A percentile compares a stretch with the other conserved stretches of the same genome.
These are phyloP conservation scores for Kodamaea anthophila DNA, from an alignment of 1,139 yeast genomes.

Conservation along the genomic window DNA sequence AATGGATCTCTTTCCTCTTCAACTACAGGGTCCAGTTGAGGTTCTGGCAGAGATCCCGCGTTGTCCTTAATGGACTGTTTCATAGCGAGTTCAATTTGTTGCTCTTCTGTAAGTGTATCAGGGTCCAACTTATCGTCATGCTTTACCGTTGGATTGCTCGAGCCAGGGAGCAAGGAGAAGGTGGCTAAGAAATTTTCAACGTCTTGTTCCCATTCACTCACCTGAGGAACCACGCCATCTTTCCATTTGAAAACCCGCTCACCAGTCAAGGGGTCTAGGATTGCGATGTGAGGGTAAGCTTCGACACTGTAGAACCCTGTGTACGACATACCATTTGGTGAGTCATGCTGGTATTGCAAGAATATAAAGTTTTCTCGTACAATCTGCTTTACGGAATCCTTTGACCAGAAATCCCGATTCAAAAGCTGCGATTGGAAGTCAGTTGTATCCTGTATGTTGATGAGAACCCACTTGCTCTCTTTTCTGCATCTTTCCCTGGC, in stretches of 20 bases:
- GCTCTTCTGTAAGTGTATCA: constrained; percentile 69
- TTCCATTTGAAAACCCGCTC: constrained; percentile 75
- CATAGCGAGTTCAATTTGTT: constrained; percentile 75
- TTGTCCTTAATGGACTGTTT: constrained; percentile 46
- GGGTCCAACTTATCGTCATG: constrained; percentile 53
- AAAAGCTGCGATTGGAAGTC: constrained; percentile 86
- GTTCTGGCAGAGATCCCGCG: neutral
- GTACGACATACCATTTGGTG: constrained; percentile 68
- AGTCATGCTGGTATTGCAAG: constrained; percentile 73
- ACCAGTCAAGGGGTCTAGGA: constrained; percentile 92
- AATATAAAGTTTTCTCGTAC: constrained; percentile 70
- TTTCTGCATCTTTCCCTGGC: constrained; percentile 66
- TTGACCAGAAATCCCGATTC: constrained; percentile 92
- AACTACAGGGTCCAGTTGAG: constrained; percentile 1
- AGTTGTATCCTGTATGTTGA: constrained; percentile 79
- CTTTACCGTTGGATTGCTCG: constrained; percentile 62
- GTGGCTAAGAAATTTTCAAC: constrained; percentile 53
- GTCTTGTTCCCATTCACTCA: constrained; percentile 54
- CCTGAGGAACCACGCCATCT: constrained; percentile 52
- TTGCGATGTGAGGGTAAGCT: constrained; percentile 80
- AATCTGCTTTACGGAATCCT: constrained; percentile 54
- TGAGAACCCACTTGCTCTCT: constrained; percentile 71
- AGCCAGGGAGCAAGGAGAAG: constrained; percentile 60
- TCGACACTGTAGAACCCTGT: constrained; percentile 62
- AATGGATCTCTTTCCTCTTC: constrained; percentile 21